Evolutionary conservation across 75 land plant genomes (phyloP).

Genomic region (Picea glauca): DNA sequence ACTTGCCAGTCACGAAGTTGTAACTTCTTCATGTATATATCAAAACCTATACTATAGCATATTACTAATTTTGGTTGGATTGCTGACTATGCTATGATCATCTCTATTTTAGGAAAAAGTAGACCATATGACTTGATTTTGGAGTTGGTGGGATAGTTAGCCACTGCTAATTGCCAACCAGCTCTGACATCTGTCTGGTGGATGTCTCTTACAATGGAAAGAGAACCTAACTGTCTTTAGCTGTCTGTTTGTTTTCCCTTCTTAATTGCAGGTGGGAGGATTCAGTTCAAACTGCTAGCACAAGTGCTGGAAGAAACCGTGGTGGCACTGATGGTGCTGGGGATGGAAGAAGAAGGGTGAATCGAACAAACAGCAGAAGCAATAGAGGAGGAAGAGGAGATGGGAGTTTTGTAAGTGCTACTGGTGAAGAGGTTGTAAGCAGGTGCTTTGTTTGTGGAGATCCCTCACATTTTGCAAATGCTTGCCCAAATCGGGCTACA

Average conservation of each 20-base stretch:
- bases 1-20: conserved; percentile 61
- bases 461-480: conserved; percentile 91
- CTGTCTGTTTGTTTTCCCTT: no score
- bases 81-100: background rate
- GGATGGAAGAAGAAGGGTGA: conserved; percentile 15
- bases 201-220: conserved; percentile 1
- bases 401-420: conserved; percentile 73
- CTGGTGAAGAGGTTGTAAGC: conserved; percentile 63
- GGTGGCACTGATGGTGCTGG: background rate
- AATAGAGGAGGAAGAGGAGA: conserved; percentile 20
- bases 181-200: background rate
- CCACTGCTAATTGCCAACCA: no score
- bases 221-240: conserved; percentile 3
- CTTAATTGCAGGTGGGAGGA: conserved; percentile 1
- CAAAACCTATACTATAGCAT: no score
- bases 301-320: no score
- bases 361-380: conserved; percentile 11
- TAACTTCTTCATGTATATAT: conserved; percentile 73
- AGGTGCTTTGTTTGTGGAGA: conserved; percentile 86
- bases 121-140: background rate
- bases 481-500: conserved; percentile 71
- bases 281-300: background rate
- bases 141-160: background rate
- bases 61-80: no score
- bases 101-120: no score